Base-by-base conservation (phyloP, 139 green algal genomes). In the Asterochloris erici region DNA sequence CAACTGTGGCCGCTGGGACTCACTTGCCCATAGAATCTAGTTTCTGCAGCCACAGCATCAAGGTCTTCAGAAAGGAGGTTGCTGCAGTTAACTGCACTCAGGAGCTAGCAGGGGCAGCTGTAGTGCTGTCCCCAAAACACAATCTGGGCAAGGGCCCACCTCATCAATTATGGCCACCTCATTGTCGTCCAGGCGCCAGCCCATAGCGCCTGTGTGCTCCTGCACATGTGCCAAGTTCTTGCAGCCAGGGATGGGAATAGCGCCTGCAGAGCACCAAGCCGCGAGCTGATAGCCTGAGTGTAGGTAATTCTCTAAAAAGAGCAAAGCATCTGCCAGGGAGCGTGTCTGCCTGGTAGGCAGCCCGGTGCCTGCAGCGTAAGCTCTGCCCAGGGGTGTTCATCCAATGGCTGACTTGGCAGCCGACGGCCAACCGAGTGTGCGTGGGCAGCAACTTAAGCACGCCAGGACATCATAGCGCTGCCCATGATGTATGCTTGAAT, bases 161-260 rank as follows among this genome's bases (percentile, higher is more conserved):
- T 90, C 87, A 19, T 88, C 87, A 24, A 90, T 83, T 14, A 86
- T 82, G 16, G 79, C 84, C 63, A 90, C 47, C 47, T 90, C 87
- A 79, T 90, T 87, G 4, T 86, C 85, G 0, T 88, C 87, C 12
- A 90, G 79, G 63, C 23, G 27, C 80, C 82, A 90, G 12, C 71
- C 75, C 28, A 87, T 69, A 14, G 79, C 84, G 16, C 82, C 87
- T 17, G 79, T 16, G 23, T 78, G 80, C 9, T 88, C 87, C 26
- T 82, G 27, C 12, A 77, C 82, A 61, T 90, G 84, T 63, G 73
- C 14, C 15, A 83, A 28, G 21, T n/a, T 84, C 47, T 81, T 87
- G 62, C 73, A 82, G n/a, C 84, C 84, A 26, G 87, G 87, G 23
- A 90, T 88, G 60, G 87, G 84, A 13, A 90, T 63, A 26, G 85